phyloP scores from a whole-genome alignment of 352 stramenopile species.

The Thalassiosira ordinaria region DNA sequence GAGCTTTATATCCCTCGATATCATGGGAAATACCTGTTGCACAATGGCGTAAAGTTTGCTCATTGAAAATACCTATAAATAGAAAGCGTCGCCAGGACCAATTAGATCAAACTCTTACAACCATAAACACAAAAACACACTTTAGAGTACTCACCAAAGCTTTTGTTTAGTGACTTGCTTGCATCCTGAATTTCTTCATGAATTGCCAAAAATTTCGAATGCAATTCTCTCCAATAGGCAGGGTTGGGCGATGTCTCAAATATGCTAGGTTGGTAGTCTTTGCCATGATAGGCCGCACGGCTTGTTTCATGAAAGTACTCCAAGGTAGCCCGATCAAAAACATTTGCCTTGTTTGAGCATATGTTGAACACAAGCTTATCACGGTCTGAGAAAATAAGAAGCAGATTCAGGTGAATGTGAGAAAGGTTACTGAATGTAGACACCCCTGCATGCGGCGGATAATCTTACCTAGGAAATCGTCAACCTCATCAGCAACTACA shows the following conservation, averaged over 20 bases:
- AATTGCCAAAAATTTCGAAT: slow-evolving; percentile 67
- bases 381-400: slow-evolving; percentile 47
- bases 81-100: slow-evolving; percentile 1
- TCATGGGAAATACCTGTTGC: slow-evolving; percentile 68
- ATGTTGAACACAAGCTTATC: slow-evolving; percentile 82
- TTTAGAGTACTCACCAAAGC: slow-evolving; percentile 62
- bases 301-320: slow-evolving; percentile 64
- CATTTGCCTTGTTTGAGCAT: slow-evolving; percentile 71
- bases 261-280: slow-evolving; percentile 24
- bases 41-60: slow-evolving; percentile 69
- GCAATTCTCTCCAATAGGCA: slow-evolving; percentile 63
- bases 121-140: slow-evolving; percentile 6
- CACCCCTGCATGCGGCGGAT: neutral
- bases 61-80: slow-evolving; percentile 69
- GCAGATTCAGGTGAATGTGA: slow-evolving; percentile 1
- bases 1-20: slow-evolving; percentile 71
- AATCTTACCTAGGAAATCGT: slow-evolving; percentile 63
- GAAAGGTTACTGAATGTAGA: neutral
- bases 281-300: slow-evolving; percentile 54
- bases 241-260: slow-evolving; percentile 63
- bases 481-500: slow-evolving; percentile 69
- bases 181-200: slow-evolving; percentile 69
- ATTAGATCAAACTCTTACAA: slow-evolving; percentile 3
- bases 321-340: slow-evolving; percentile 62
- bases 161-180: slow-evolving; percentile 74